Conservation (phyloP, 2,329 filamentous ascomycete genomes). For the Clonostachys byssicola region DNA sequence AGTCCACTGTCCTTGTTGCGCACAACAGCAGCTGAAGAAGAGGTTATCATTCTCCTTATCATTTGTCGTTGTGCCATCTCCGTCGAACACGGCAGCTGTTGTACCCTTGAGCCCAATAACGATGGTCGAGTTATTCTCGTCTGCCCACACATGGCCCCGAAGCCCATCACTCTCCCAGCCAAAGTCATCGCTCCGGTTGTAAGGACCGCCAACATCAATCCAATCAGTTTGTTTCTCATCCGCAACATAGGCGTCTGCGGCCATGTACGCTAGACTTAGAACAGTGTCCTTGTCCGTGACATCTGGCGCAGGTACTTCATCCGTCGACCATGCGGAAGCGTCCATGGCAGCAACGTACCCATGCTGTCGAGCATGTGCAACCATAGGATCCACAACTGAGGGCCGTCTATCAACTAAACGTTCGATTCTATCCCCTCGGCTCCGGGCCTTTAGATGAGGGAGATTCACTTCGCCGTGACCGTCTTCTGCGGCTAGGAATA, state of each 20-base stretch:
- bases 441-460: constrained; percentile 55
- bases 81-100: constrained; percentile 85
- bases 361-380: constrained; percentile 65
- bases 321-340: constrained; percentile 75
- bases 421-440: constrained; percentile 67
- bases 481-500: constrained; percentile 62
- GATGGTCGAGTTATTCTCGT: constrained; percentile 79
- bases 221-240: constrained; percentile 71
- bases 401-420: constrained; percentile 75
- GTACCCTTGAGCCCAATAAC: constrained; percentile 94
- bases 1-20: constrained; percentile 82
- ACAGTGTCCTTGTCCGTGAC: constrained; percentile 82
- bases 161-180: constrained; percentile 90
- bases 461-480: constrained; percentile 46
- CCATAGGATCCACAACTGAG: constrained; percentile 71
- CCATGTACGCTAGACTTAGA: constrained; percentile 80
- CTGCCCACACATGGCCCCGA: constrained; percentile 87
- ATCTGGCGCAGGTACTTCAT: constrained; percentile 75
- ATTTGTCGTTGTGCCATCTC: constrained; percentile 93
- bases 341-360: constrained; percentile 66
- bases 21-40: constrained; percentile 97
- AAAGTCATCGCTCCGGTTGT: constrained; percentile 85
- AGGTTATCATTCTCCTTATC: constrained; percentile 98
- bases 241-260: constrained; percentile 82
- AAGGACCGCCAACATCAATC: constrained; percentile 74